Evolutionary conservation across 805 yeast species (phyloP), one percentile per base, ranked within the genome.

Genomic region (Kluyveromyces wickerhamii): DNA sequence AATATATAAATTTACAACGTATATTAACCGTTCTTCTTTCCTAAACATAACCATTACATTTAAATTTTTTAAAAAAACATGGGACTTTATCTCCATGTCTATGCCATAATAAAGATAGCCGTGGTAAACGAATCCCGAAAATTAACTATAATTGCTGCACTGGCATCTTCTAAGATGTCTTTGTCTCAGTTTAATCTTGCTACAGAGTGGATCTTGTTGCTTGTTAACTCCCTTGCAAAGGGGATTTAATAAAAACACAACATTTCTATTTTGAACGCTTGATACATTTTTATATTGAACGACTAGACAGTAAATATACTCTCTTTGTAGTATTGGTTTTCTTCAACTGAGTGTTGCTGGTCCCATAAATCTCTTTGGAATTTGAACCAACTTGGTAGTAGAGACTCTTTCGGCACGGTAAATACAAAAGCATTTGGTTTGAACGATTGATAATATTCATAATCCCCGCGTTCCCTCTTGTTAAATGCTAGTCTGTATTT

Each of bases 311-410:
- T 35, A 40, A 52, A 59, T 5, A 59, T 49, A 24, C 48, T 51
- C 36, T 59, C 63, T 36, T 51, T 49, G 41, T 57, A 56, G 25
- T 53, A 55, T 29, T 50, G 50, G 40, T 54, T 57, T n/a, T 53
- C 55, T 33, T 52, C 57, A 5, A 51, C 52, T 3, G 48, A 59
- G 33, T 55, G 59, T 33, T 55, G 66, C 30, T 55, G 58, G 44
- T 80, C 87, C 94, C 89, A 83, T 35, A 63, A 49, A 40, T 75
- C 71, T 39, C 88, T 56, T 38, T 81, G 82, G 20, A 60, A 55
- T 14, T 63, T 63, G 47, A 84, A 83, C 96, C 96, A 86, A 2
- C 52, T 62, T 0, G 95, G 94, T n/a, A 86, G 62, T 26, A 68
- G 63, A 9, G 65, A 57, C 33, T 77, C 86, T 7, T 67, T 61